These are phyloP conservation scores for Ochetophila trinervis DNA, from an alignment of 306 rosid species.

Conservation along the genomic window DNA sequence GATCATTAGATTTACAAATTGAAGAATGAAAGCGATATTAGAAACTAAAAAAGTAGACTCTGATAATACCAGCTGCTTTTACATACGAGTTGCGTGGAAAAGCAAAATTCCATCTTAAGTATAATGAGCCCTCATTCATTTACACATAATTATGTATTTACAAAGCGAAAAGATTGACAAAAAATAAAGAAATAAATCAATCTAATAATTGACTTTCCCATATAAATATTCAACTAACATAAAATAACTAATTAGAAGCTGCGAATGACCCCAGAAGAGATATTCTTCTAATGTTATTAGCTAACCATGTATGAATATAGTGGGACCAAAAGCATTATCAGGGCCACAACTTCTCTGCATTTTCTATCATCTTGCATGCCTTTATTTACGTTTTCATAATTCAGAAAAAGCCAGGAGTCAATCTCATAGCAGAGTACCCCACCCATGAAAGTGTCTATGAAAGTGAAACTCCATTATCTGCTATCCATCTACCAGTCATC, in stretches of 20 bases:
- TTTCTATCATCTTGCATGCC: constrained; percentile 1
- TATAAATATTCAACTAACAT: constrained; percentile 22
- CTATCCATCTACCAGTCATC: constrained; percentile 72
- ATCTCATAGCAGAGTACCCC: constrained; percentile 22
- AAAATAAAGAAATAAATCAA: constrained; percentile 29
- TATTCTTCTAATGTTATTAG: constrained; percentile 24
- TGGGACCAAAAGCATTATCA: constrained; percentile 22
- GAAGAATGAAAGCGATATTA: neutral
- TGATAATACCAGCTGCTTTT: constrained; percentile 11
- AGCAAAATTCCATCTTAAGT: constrained; percentile 30
- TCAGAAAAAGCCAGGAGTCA: constrained; percentile 19
- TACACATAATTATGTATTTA: constrained; percentile 38
- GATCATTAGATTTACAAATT: no score
- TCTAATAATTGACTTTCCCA: constrained; percentile 37
- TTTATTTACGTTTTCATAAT: constrained; percentile 4
- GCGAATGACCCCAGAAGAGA: constrained; percentile 19
- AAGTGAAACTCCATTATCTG: constrained; percentile 19
- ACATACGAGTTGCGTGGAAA: constrained; percentile 7
- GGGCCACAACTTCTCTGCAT: constrained; percentile 4
- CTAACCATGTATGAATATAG: constrained; percentile 24
- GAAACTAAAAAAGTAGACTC: neutral
- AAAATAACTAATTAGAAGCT: constrained; percentile 28
- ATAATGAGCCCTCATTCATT: constrained; percentile 32
- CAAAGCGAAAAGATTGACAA: constrained; percentile 34
- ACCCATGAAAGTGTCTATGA: constrained; percentile 25